phyloP scores from a whole-genome alignment of 345 rosid species.

The Rhodamnia argentea region DNA sequence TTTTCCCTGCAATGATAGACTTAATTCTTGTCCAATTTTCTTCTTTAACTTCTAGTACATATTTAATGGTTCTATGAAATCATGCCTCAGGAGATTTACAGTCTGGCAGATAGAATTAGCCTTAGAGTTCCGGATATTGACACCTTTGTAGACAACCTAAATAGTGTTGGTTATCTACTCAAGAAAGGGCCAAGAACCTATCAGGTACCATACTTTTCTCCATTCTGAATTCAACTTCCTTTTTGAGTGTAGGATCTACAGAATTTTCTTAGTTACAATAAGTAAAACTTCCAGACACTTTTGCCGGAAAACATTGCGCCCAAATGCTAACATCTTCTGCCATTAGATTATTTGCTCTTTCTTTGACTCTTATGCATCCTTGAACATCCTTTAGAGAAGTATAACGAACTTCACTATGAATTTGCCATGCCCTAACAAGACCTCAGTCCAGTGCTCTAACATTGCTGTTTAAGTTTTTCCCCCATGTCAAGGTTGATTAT shows the following conservation, averaged over 20 bases:
- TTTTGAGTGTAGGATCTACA: not conserved
- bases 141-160: constrained; percentile 76
- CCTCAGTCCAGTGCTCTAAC: not conserved
- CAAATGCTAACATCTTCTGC: not conserved
- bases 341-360: not conserved
- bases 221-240: not conserved
- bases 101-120: constrained; percentile 83
- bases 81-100: constrained; percentile 72
- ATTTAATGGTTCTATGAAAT: not conserved
- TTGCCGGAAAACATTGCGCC: not conserved
- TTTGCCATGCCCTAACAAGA: not conserved
- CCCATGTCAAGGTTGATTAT: not conserved
- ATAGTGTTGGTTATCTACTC: constrained; percentile 73
- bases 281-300: not conserved
- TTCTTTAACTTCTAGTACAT: not conserved
- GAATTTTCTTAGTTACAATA: not conserved
- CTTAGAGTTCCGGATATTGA: constrained; percentile 88
- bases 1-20: not conserved
- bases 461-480: not conserved
- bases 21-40: not conserved
- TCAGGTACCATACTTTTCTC: constrained; percentile 45
- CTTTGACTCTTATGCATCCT: not conserved
- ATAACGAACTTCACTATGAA: not conserved
- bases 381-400: not conserved
- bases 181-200: constrained; percentile 91